Percentiles rank a stretch among this genome's conserved stretches.
These are phyloP conservation scores for Aspergillus sojae DNA, from an alignment of 2,329 filamentous ascomycete genomes.

Conservation along the genomic window DNA sequence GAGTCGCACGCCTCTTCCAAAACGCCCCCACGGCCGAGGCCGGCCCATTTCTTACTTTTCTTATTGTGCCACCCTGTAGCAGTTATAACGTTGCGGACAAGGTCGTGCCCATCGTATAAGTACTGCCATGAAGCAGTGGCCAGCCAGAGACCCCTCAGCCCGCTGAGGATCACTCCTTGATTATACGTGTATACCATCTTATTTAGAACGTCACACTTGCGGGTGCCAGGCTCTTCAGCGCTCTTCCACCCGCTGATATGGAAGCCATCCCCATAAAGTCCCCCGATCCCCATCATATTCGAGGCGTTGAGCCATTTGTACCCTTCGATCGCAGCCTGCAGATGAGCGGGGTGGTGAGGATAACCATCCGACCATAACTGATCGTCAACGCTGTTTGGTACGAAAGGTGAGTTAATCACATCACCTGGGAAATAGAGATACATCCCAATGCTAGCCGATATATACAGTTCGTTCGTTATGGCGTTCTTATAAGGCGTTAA, in stretches of 20 bases:
- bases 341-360: conserved; percentile 63
- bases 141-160: conserved; percentile 77
- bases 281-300: conserved; percentile 76
- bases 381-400: conserved; percentile 28
- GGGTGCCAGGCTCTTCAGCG: conserved; percentile 64
- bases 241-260: conserved; percentile 71
- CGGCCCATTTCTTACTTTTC: conserved; percentile 62
- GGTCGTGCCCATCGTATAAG: conserved; percentile 75
- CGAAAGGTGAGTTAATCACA: conserved; percentile 70
- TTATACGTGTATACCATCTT: conserved; percentile 96
- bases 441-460: conserved; percentile 84
- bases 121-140: conserved; percentile 73
- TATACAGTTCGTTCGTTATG: conserved; percentile 90
- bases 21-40: conserved; percentile 76
- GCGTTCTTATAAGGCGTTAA: conserved; percentile 89
- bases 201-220: conserved; percentile 76
- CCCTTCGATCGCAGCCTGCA: conserved; percentile 72
- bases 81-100: conserved; percentile 72
- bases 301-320: conserved; percentile 79
- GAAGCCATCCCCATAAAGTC: conserved; percentile 84
- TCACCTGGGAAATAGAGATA: conserved; percentile 88
- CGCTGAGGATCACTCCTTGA: conserved; percentile 85
- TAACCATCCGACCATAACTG: conserved; percentile 33
- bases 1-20: conserved; percentile 85
- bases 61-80: conserved; percentile 72